Base-by-base conservation (phyloP, 139 green algal genomes). In the Asterochloris erici region DNA sequence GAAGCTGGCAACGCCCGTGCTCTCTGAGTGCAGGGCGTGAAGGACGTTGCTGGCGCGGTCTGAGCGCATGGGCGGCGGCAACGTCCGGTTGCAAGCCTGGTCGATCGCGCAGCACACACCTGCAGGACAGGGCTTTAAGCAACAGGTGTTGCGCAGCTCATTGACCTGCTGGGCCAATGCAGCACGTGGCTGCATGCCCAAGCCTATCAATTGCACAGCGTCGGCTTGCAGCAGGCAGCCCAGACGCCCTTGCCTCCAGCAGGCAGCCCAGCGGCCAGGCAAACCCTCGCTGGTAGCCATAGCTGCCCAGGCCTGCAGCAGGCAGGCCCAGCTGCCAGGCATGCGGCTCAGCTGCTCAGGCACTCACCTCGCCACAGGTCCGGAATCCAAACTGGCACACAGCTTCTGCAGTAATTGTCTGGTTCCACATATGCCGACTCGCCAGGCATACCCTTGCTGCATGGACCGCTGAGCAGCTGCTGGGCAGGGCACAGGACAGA, bases 1-100 rank as follows among this genome's bases (percentile, higher is more conserved):
- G 69, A 88, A 90, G 12, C 76, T 88, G 16, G 84, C 84, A 38
- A 86, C 90, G 71, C 86, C 86, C 11, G 83, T 88, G 85, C 86
- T 90, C 82, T 90, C 86, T 54, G 79, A 84, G 70, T 88, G 84
- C 63, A 90, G 26, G 17, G 80, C 38, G 75, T 90, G 77, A 63
- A 90, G 84, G 23, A 90, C 68, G 78, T 70, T 88, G 74, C 80
- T 81, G 38, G 86, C 69, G 0, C 86, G 75, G 74, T 71, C 66
- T 62, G 85, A 90, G 26, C 86, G 77, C 54, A 90, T 61, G 0
- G 78, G 78, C 19, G 54, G 61, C 10, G 86, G 86, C 27, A 90
- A 62, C 81, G 85, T 85, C 10, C 10, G 61, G 21, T 90, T 90
- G 64, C 47, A 73, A 0, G 26, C 54, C 11, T 29, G 11, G 70